Evolutionary conservation across 495 filamentous ascomycete species (phyloP).

Genomic region (Talaromyces ruber): DNA sequence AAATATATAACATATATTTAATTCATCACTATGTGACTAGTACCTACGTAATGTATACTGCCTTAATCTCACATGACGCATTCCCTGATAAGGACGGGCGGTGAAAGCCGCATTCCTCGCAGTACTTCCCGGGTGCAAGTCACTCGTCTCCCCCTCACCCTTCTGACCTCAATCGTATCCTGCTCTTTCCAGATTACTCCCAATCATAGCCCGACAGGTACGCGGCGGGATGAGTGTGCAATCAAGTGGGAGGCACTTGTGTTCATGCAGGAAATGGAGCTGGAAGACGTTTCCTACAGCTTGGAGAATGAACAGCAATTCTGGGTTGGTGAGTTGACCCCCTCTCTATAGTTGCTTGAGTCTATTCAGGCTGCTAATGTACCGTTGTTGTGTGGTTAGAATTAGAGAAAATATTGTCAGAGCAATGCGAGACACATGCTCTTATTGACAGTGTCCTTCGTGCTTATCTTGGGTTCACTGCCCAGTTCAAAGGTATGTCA

Average conservation of each 20-base stretch:
- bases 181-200: not conserved
- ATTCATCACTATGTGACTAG: not conserved
- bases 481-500: constrained; percentile 57
- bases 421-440: constrained; percentile 63
- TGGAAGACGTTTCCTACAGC: constrained; percentile 51
- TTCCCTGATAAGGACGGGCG: constrained; percentile 2
- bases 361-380: constrained; percentile 6
- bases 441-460: constrained; percentile 81
- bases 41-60: not conserved
- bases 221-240: constrained; percentile 4
- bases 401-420: constrained; percentile 70
- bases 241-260: not conserved
- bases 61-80: constrained; percentile 1
- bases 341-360: constrained; percentile 5
- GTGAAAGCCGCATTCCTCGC: not conserved
- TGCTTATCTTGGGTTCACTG: constrained; percentile 70
- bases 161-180: not conserved
- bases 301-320: constrained; percentile 86
- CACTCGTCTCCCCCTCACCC: not conserved
- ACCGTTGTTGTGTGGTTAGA: constrained; percentile 38
- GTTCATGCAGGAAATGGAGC: constrained; percentile 51
- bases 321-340: constrained; percentile 66
- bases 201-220: not conserved
- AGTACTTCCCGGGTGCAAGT: not conserved
- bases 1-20: not conserved